Conservation (phyloP, 2,329 filamentous ascomycete species). For the Fusarium annulatum region DNA sequence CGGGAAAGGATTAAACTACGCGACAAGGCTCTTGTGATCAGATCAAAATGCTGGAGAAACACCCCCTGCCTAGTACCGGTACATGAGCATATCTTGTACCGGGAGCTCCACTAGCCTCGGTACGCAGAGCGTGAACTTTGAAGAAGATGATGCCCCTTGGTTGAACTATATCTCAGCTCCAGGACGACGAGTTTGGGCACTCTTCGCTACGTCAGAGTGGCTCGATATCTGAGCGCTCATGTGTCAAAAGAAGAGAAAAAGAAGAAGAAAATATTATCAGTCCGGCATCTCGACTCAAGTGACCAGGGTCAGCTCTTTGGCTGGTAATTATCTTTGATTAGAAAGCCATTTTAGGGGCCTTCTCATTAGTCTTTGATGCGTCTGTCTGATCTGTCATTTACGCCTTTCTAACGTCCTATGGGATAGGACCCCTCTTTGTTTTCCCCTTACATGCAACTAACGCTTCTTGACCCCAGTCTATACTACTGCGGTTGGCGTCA, state of each 20-base stretch:
- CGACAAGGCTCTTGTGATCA: conserved; percentile 4
- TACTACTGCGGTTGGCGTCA: conserved; percentile 16
- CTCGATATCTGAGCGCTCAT: neutral
- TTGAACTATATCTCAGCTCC: conserved; percentile 13
- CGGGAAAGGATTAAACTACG: neutral
- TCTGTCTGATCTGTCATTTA: conserved; percentile 14
- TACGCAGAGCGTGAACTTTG: conserved; percentile 11
- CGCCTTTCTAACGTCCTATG: conserved; percentile 19
- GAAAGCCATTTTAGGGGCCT: conserved; percentile 1
- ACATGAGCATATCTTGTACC: conserved; percentile 14
- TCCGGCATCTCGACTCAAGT: conserved; percentile 1
- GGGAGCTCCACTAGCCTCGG: conserved; percentile 31
- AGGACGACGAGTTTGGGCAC: neutral
- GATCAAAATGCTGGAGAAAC: conserved; percentile 16
- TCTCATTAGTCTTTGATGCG: conserved; percentile 9
- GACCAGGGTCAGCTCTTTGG: neutral
- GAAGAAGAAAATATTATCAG: neutral
- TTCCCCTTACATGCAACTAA: conserved; percentile 14
- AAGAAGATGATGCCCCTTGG: conserved; percentile 17
- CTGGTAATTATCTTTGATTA: neutral
- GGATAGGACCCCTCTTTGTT: neutral
- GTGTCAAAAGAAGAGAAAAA: neutral
- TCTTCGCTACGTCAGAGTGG: conserved; percentile 9
- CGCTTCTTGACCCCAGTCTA: conserved; percentile 20
- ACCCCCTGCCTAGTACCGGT: conserved; percentile 1